Evolutionary conservation across 345 rosid genomes (phyloP).

Genomic region (Camelina neglecta): DNA sequence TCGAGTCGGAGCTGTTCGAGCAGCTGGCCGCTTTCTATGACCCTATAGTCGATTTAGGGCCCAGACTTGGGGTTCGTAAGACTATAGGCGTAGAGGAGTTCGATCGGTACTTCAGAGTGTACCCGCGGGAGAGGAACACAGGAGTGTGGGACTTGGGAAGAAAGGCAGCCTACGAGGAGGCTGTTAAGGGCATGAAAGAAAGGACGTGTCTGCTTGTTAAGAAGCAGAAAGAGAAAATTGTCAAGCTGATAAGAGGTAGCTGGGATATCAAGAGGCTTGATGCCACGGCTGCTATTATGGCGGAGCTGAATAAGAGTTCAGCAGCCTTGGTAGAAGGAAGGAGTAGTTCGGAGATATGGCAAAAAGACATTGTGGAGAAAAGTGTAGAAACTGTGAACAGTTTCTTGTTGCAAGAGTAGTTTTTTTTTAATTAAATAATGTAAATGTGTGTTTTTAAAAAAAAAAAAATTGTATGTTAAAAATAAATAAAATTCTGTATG

Average conservation of each 20-base stretch:
- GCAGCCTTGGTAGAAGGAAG: constrained; percentile 56
- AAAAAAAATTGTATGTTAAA: too few species aligned
- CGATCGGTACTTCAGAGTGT: constrained; percentile 51
- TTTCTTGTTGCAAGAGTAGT: too few species aligned
- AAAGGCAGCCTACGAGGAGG: constrained; percentile 43
- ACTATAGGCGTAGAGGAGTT: constrained; percentile 79
- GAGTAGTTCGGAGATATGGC: too few species aligned
- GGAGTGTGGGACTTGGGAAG: constrained; percentile 22
- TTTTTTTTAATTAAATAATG: too few species aligned
- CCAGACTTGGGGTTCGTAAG: constrained; percentile 50
- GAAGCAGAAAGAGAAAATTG: constrained; percentile 64
- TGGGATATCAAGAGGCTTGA: constrained; percentile 68
- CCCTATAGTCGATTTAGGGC: constrained; percentile 43
- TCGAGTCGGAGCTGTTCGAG: constrained; percentile 57
- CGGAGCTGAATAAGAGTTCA: constrained; percentile 28
- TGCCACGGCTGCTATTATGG: constrained; percentile 60
- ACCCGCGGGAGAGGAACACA: constrained; percentile 32
- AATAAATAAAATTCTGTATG: too few species aligned
- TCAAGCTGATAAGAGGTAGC: constrained; percentile 50
- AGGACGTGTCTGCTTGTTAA: constrained; percentile 53
- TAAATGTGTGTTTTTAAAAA: too few species aligned
- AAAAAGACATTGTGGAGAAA: too few species aligned
- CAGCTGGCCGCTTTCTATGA: constrained; percentile 54
- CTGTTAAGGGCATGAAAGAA: constrained; percentile 57
- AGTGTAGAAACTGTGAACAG: too few species aligned